Evolutionary conservation across 1,284 basidiomycete species (phyloP).

Genomic region (Acaromyces ingoldii): DNA sequence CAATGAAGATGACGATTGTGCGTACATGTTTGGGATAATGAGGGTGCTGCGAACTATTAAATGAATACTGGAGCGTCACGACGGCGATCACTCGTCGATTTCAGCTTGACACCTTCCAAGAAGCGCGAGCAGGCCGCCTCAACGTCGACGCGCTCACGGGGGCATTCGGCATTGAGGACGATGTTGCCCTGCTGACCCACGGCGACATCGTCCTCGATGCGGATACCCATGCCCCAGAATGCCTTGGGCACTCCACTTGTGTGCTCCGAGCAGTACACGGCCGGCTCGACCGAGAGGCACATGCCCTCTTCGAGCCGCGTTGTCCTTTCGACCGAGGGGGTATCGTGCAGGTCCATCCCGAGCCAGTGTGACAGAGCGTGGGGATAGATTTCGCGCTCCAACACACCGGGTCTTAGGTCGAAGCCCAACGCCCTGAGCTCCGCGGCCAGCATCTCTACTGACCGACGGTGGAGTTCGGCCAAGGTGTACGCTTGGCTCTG

Average conservation of each 20-base stretch:
- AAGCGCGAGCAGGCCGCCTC: slow-evolving; percentile 33
- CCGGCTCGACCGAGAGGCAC: slow-evolving; percentile 48
- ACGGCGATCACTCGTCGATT: too few species aligned
- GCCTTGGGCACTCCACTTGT: slow-evolving; percentile 27
- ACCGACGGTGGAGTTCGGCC: slow-evolving; percentile 73
- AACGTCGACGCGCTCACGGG: slow-evolving; percentile 46
- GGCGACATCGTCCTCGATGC: slow-evolving; percentile 48
- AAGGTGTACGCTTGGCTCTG: slow-evolving; percentile 61
- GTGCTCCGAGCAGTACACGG: slow-evolving; percentile 29
- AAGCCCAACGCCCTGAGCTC: slow-evolving; percentile 80
- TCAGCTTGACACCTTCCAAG: too few species aligned
- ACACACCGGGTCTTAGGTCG: slow-evolving; percentile 59
- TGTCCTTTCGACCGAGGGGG: slow-evolving; percentile 31
- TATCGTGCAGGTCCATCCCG: slow-evolving; percentile 60
- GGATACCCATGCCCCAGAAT: slow-evolving; percentile 46
- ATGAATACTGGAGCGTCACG: too few species aligned
- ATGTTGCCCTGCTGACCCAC: slow-evolving; percentile 26
- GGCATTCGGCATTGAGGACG: slow-evolving; percentile 34
- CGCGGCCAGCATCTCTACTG: slow-evolving; percentile 64
- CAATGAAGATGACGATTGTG: too few species aligned
- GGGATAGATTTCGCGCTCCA: slow-evolving; percentile 75
- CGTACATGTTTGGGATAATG: too few species aligned
- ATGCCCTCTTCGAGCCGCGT: slow-evolving; percentile 33
- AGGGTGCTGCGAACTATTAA: too few species aligned
- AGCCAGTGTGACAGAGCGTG: slow-evolving; percentile 77